Percentiles rank a stretch among this genome's conserved stretches.
Conservation (phyloP, 2,329 filamentous ascomycete species). For the Fusarium sp. region DNA sequence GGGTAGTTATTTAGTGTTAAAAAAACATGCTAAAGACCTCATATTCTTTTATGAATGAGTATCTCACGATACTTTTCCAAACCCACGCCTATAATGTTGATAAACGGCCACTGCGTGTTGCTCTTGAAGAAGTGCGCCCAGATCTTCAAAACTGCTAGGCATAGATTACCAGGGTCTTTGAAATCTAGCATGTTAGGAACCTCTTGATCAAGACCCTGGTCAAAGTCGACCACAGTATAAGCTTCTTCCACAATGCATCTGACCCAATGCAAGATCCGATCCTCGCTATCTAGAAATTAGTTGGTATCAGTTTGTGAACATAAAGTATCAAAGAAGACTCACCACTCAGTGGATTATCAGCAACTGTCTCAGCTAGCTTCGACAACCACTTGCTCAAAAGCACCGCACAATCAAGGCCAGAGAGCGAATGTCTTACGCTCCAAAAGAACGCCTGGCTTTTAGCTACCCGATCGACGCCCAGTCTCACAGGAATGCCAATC, state of each 20-base stretch:
- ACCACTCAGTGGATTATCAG: constrained; percentile 5
- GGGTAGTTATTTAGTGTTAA: not conserved
- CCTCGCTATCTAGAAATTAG: constrained; percentile 55
- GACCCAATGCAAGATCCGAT: constrained; percentile 62
- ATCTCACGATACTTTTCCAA: constrained; percentile 54
- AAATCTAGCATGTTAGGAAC: constrained; percentile 6
- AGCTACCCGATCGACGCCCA: constrained; percentile 67
- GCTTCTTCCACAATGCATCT: constrained; percentile 61
- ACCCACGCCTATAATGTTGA: constrained; percentile 60
- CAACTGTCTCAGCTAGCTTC: constrained; percentile 1
- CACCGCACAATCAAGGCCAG: constrained; percentile 67
- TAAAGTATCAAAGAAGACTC: rapidly evolving
- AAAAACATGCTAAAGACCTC: not conserved
- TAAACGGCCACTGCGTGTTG: constrained; percentile 63
- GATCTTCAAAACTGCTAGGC: constrained; percentile 57
- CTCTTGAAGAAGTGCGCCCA: constrained; percentile 63
- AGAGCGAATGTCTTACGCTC: constrained; percentile 69
- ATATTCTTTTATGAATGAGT: constrained; percentile 19
- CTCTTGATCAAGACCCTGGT: constrained; percentile 33
- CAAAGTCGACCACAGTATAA: constrained; percentile 55
- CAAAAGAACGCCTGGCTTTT: constrained; percentile 69
- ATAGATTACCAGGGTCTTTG: not conserved
- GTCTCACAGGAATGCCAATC: constrained; percentile 66
- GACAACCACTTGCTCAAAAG: constrained; percentile 63
- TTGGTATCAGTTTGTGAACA: rapidly evolving